Evolutionary conservation across 2,329 filamentous ascomycete genomes (phyloP), one percentile per base, ranked within the genome.

Genomic region (Trichoderma citrinoviride): DNA sequence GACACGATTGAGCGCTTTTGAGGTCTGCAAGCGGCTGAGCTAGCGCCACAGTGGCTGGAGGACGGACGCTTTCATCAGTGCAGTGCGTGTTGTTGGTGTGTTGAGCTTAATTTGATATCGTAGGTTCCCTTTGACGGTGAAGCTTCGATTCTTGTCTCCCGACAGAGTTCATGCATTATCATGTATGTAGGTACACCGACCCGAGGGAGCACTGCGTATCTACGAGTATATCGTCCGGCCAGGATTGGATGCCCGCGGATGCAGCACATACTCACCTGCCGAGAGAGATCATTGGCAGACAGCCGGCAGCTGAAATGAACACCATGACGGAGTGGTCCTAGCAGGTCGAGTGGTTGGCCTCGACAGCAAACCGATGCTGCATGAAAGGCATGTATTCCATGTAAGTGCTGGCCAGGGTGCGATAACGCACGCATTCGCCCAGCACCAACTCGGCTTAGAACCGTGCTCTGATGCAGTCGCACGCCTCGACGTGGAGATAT

Each of bases 401-500:
- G 47, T 43, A 12, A 21, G 27, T 33, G n/a, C 44, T 58, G 27
- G 27, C 43, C 56, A 41, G 57, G 57, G 43, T 61, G 46, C 46
- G 57, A 52, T 44, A 53, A 53, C 57, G 57, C 47, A 29, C 57
- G 57, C 47, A 29, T 29, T 40, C 17, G 57, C 37, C 41, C 37
- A 62, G 40, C 40, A 54, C 49, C 41, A 27, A 27, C 49, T 37
- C 46, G 50, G 60, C 37, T 44, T 40, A 44, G 37, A 25, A 52
- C 40, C 17, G 49, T 62, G 60, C 49, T 17, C 47, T 53, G 60
- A 54, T 62, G 49, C 7, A 41, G 37, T 62, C n/a, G 41, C 60
- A 41, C 53, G 60, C 49, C 27, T 62, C 27, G 41, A 62, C 49
- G 60, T 62, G 60, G 60, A 54, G 40, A 53, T 53, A 7, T 14